Conservation (phyloP, 1,284 basidiomycete species). For the Cystobasidium sp. region DNA sequence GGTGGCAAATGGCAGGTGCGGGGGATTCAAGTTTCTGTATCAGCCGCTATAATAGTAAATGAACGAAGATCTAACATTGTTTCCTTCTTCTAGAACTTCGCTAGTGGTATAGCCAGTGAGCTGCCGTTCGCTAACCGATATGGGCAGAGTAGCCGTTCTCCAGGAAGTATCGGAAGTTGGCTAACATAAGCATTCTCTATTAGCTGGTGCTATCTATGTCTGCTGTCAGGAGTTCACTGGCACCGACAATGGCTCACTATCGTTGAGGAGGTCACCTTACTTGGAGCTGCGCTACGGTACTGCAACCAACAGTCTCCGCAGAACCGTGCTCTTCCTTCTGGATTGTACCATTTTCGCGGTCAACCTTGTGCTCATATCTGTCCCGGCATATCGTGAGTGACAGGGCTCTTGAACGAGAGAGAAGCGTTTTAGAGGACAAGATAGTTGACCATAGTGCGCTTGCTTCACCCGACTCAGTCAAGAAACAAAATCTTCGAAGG, state of each 20-base stretch:
- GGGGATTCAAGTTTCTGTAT: too few species aligned
- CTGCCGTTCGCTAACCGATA: neutral
- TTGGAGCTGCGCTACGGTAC: too few species aligned
- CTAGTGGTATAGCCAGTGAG: slow-evolving; percentile 8
- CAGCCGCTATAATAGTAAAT: too few species aligned
- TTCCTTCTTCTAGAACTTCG: slow-evolving; percentile 3
- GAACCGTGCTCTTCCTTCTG: slow-evolving; percentile 13
- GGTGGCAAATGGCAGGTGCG: slow-evolving; percentile 23
- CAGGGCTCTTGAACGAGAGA: too few species aligned
- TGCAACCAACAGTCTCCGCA: neutral
- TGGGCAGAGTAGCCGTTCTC: neutral
- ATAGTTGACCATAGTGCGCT: too few species aligned
- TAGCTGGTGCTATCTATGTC: slow-evolving; percentile 11
- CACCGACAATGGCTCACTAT: slow-evolving; percentile 3
- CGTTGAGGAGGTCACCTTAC: neutral
- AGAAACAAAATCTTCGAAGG: neutral
- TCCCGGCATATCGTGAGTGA: slow-evolving; percentile 5
- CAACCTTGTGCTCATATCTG: slow-evolving; percentile 9
- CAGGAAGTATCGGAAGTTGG: too few species aligned
- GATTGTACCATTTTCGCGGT: slow-evolving; percentile 19
- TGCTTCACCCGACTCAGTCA: neutral
- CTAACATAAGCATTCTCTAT: neutral
- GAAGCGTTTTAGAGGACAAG: too few species aligned
- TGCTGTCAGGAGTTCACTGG: slow-evolving; percentile 14
- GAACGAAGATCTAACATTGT: too few species aligned